These are phyloP conservation scores for Diaporthe velutina DNA, from an alignment of 2,329 filamentous ascomycete genomes.

Conservation along the genomic window DNA sequence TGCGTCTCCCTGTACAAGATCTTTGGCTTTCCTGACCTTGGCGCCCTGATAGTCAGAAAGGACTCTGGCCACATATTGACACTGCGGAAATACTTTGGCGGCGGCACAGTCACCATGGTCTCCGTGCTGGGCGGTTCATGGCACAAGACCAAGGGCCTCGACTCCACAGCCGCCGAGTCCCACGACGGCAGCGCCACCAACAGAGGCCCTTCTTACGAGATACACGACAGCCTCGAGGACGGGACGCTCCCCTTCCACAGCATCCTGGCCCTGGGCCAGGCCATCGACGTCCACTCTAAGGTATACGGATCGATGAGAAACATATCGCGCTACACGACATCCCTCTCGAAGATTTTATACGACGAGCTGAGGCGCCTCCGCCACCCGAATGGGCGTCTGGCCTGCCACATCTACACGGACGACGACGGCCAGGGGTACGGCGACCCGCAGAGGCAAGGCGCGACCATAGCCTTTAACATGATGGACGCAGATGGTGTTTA, in stretches of 20 bases:
- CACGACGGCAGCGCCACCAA: neutral
- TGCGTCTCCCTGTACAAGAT: conserved; percentile 75
- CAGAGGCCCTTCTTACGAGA: conserved; percentile 50
- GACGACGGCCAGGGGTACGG: conserved; percentile 57
- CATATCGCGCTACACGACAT: conserved; percentile 69
- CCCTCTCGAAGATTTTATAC: conserved; percentile 64
- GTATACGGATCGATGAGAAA: conserved; percentile 71
- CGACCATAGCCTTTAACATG: conserved; percentile 75
- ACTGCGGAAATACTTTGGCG: conserved; percentile 74
- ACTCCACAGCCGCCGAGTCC: conserved; percentile 43
- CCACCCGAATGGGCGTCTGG: conserved; percentile 65
- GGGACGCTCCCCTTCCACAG: conserved; percentile 92
- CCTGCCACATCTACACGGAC: conserved; percentile 69
- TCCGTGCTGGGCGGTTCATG: conserved; percentile 63
- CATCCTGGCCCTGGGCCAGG: conserved; percentile 85
- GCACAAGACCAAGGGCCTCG: conserved; percentile 65
- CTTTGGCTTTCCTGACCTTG: conserved; percentile 76
- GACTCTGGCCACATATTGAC: conserved; percentile 67
- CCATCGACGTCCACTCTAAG: conserved; percentile 75
- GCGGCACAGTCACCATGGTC: conserved; percentile 75
- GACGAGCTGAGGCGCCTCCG: conserved; percentile 59
- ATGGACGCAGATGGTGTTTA: conserved; percentile 63
- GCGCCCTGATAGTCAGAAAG: conserved; percentile 69
- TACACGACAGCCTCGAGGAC: conserved; percentile 75
- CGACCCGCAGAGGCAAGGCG: conserved; percentile 67